These are phyloP conservation scores for Jatropha multifida DNA, from an alignment of 441 rosid species.

Conservation along the genomic window DNA sequence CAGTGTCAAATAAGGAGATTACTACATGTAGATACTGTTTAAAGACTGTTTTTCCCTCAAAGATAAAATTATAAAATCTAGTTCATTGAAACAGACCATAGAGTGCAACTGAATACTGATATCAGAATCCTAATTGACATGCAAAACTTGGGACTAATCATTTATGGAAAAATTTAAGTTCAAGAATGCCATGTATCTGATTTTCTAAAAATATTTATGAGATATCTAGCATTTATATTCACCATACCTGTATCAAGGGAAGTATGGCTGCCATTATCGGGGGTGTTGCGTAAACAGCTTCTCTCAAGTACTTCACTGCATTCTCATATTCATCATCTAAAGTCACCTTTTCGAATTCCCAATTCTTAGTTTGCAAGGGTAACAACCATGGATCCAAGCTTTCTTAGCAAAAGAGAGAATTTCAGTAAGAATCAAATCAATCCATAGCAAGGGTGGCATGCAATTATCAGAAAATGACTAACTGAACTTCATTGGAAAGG, in stretches of 20 bases:
- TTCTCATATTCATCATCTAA: conserved; percentile 49
- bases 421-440: conserved; percentile 17
- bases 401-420: conserved; percentile 31
- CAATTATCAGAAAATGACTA: not conserved
- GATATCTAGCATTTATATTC: not conserved
- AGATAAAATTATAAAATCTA: not conserved
- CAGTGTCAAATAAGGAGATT: not conserved
- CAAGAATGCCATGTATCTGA: not conserved
- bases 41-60: not conserved
- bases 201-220: not conserved
- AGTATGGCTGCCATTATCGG: conserved; percentile 53
- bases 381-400: conserved; percentile 71
- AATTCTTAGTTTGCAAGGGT: conserved; percentile 45
- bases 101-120: not conserved
- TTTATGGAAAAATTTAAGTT: not conserved
- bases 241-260: conserved; percentile 76
- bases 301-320: conserved; percentile 58
- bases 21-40: not conserved
- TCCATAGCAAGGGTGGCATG: not conserved
- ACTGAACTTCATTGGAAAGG: not conserved
- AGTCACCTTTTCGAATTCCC: conserved; percentile 39
- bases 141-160: not conserved
- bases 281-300: conserved; percentile 44
- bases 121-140: not conserved
- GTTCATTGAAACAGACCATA: not conserved